Base-by-base conservation (phyloP, 163 green algal genomes). In the Chlamydomonas reinhardtii region DNA sequence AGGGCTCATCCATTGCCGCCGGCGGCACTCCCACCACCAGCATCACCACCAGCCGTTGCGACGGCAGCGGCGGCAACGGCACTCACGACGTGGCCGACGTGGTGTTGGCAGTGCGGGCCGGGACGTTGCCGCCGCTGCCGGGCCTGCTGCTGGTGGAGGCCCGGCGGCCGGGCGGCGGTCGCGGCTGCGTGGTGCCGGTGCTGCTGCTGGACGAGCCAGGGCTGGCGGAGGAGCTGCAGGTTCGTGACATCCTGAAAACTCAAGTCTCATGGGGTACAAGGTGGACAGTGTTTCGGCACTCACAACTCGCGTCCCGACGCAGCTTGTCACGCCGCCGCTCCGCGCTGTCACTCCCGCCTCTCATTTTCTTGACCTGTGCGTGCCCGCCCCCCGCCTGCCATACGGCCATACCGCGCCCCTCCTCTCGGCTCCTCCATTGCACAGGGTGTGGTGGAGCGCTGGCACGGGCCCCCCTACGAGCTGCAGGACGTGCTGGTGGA, bases 131-230 rank as follows among this genome's bases (percentile, higher is more conserved):
- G 32, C 48, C 34, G 24, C 48, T 61, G 34, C 74, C 74, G 31
- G 74, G 74, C 20, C 56, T 82, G 32, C 39, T 82, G 56, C 15
- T 82, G 31, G 74, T 54, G 22, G 74, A 82, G 74, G 74, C 68
- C 20, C 74, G 74, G 31, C 52, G 59, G 59, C 48, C 56, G 17
- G 74, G 74, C 19, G 19, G 54, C 3, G 11, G 22, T 8, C 34
- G 27, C 54, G 74, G 74, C 39, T 73, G 56, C 6, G 74, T 25
- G 56, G 22, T 73, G 74, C 74, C 74, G 56, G 48, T 82, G 56
- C 59, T 82, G 56, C 24, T 82, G 32, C 31, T 59, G 24, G 74
- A 82, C 25, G 59, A 82, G 34, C 9, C 74, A 4, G 34, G 12
- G 34, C 19, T 82, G 56, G 59, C 54, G 59, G 59, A 32, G 32